Percentiles rank a stretch among this genome's conserved stretches.
These are phyloP conservation scores for Aurinia saxatilis DNA, from an alignment of 345 rosid genomes.

Conservation along the genomic window DNA sequence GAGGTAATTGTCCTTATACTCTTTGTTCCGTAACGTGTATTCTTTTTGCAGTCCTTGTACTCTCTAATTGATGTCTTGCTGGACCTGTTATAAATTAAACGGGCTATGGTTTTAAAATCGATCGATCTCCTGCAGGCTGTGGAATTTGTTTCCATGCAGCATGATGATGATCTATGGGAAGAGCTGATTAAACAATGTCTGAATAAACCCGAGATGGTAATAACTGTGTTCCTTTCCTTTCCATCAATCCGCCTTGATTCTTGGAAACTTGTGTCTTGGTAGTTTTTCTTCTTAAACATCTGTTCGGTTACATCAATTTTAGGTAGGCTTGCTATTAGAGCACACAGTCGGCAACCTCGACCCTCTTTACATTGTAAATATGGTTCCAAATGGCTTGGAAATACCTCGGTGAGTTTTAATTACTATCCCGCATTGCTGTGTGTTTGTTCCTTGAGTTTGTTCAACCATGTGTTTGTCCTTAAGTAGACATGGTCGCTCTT, in stretches of 20 bases:
- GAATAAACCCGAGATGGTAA: conserved; percentile 95
- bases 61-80: conserved; percentile 8
- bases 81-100: not conserved
- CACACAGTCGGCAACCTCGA: conserved; percentile 99
- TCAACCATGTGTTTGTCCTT: not conserved
- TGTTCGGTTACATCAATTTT: conserved; percentile 27
- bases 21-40: not conserved
- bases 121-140: conserved; percentile 69
- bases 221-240: not conserved
- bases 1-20: conserved; percentile 46
- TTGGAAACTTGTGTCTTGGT: not conserved
- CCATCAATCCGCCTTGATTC: not conserved
- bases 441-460: not conserved
- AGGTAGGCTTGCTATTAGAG: conserved; percentile 94
- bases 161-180: conserved; percentile 99
- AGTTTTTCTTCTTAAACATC: not conserved
- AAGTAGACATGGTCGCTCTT: not conserved
- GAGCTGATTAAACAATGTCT: conserved; percentile 93
- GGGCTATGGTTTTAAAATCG: not conserved
- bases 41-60: not conserved
- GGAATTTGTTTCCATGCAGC: conserved; percentile 93
- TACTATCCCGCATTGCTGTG: not conserved
- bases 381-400: conserved; percentile 97
- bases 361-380: conserved; percentile 91
- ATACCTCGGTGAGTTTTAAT: conserved; percentile 80